Percentiles rank a stretch among this genome's conserved stretches.
These are phyloP conservation scores for Trichomonascaceae sp. DNA, from an alignment of 1,139 yeast genomes.

Conservation along the genomic window DNA sequence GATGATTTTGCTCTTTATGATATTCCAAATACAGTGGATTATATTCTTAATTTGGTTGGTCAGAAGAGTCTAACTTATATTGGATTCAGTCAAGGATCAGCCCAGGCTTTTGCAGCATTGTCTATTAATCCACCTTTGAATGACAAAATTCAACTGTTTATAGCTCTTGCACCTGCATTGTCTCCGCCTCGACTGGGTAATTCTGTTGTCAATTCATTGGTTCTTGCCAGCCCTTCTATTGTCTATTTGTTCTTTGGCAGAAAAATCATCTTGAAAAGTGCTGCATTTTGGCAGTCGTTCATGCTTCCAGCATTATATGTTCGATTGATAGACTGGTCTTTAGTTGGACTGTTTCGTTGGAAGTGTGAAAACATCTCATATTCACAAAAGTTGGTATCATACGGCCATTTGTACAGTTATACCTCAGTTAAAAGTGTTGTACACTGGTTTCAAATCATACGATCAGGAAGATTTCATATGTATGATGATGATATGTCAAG, in stretches of 20 bases:
- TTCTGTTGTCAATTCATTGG: conserved; percentile 64
- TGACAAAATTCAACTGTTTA: conserved; percentile 58
- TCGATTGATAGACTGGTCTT: conserved; percentile 63
- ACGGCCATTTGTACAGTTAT: conserved; percentile 80
- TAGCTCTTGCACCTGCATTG: conserved; percentile 90
- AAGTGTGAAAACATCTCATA: conserved; percentile 58
- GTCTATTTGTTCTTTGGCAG: conserved; percentile 72
- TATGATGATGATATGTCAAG: conserved; percentile 54
- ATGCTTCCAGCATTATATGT: conserved; percentile 81
- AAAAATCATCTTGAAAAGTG: conserved; percentile 65
- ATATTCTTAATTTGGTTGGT: conserved; percentile 46
- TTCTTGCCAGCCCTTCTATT: conserved; percentile 72
- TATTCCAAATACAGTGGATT: conserved; percentile 68
- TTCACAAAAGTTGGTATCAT: conserved; percentile 68
- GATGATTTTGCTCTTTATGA: conserved; percentile 84
- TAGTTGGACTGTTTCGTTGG: conserved; percentile 73
- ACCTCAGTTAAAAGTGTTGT: conserved; percentile 89
- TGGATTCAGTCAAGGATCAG: conserved; percentile 90
- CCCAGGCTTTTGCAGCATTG: conserved; percentile 80
- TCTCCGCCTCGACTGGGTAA: conserved; percentile 84
- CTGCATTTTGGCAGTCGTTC: conserved; percentile 74
- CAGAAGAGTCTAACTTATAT: conserved; percentile 51
- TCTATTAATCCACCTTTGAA: conserved; percentile 67
- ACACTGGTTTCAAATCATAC: conserved; percentile 93
- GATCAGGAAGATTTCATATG: conserved; percentile 80